Evolutionary conservation across 176 grass and related monocot genomes (phyloP), one percentile per base, ranked within the genome.

Genomic region (Zea luxurians): DNA sequence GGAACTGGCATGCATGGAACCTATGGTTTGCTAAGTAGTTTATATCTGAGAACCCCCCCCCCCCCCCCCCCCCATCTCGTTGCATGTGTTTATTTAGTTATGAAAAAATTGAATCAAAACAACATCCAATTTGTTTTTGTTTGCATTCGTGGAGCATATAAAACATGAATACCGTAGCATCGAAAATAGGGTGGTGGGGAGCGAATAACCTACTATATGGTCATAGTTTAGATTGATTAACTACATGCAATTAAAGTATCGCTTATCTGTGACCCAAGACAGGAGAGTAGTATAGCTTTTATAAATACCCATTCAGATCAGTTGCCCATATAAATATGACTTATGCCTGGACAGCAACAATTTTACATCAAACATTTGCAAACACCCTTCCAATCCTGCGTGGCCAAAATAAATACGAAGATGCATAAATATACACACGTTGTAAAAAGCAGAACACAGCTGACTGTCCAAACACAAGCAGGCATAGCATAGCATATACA

Each of bases 221-320:
- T 68, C n/a, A 47, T 21, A 69, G 2, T 34, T 48, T 69, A 27
- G 43, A 67, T 69, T 69, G 66, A 69, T 34, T 27, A 11, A 69
- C 66, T 7, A 42, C 66, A 70, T 46, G 13, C 7, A n/a, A 6
- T 44, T 45, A 11, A 59, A 7, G 16, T 41, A 17, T n/a, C 40
- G 18, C 38, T 17, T 17, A 75, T 67, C 17, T 44, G 4, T 67
- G 38, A 44, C 4, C 10, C 8, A 9, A 18, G 27, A 27, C 27
- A 27, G 27, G 38, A 18, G 16, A 18, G 38, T 44, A 44, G 7
- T 27, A 27, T 65, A 41, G 13, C 37, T 6, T 45, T 44, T 40
- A 40, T 37, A 40, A 78, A 65, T 62, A 64, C 27, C 8, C 42
- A 66, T 1, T 86, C 49, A n/a, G n/a, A n/a, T n/a, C n/a, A 57